Conservation (phyloP, 2,329 filamentous ascomycete species). For the Chrysoporthe austroafricana region DNA sequence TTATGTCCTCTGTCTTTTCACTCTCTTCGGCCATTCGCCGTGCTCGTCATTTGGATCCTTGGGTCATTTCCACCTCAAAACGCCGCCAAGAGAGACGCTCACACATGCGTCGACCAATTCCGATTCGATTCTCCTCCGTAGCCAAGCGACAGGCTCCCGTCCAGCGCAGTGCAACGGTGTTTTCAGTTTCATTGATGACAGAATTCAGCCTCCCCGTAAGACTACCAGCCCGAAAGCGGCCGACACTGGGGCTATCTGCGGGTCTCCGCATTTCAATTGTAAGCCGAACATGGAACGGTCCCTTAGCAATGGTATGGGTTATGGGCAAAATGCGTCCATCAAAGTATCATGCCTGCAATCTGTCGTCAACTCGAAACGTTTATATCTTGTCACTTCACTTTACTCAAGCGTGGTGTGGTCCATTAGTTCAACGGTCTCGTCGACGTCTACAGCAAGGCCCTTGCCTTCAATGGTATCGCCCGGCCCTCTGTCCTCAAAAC, state of each 20-base stretch:
- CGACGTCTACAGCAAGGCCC: no score
- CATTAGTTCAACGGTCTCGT: no score
- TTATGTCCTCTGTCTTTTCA: background rate
- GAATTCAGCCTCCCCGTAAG: slow-evolving; percentile 6
- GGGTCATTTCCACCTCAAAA: background rate
- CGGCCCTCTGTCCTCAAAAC: no score
- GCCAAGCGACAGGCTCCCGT: slow-evolving; percentile 7
- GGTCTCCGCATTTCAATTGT: background rate
- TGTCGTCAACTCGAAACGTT: no score
- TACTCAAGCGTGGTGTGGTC: no score
- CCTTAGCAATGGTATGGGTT: no score
- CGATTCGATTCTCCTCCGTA: background rate
- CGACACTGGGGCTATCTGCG: background rate
- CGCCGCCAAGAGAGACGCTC: background rate
- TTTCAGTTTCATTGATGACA: slow-evolving; percentile 11
- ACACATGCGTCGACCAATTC: background rate
- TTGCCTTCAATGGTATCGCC: no score
- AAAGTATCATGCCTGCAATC: no score
- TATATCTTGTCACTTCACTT: no score
- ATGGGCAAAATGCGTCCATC: no score
- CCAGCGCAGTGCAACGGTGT: slow-evolving; percentile 6
- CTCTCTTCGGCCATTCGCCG: background rate
- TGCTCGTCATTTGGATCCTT: background rate
- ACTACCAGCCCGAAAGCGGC: background rate
- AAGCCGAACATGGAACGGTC: background rate